Evolutionary conservation across 2,329 filamentous ascomycete species (phyloP).

Genomic region (Phaeophleospora eucalypticola): DNA sequence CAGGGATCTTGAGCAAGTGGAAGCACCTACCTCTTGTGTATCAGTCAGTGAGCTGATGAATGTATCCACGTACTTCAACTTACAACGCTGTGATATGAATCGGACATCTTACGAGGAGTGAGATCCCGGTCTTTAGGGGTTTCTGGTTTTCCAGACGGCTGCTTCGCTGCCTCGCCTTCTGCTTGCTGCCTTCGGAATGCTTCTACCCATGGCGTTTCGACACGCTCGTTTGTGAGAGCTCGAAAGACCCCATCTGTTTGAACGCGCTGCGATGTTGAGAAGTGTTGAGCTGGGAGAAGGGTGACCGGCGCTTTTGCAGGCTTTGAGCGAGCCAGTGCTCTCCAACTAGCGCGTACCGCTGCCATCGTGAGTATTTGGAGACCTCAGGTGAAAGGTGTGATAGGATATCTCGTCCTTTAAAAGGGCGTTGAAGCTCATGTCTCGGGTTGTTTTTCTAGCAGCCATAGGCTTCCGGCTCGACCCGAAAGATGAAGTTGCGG

Average conservation of each 20-base stretch:
- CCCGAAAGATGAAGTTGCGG: not conserved
- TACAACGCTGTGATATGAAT: conserved; percentile 66
- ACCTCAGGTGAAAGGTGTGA: not conserved
- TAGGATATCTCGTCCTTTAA: too few relatives aligned
- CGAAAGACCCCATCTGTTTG: conserved; percentile 58
- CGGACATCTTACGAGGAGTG: conserved; percentile 64
- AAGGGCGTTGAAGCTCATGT: too few relatives aligned
- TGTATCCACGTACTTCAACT: conserved; percentile 25
- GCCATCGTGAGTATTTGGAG: not conserved
- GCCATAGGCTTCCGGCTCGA: not conserved
- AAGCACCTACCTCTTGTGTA: conserved; percentile 48
- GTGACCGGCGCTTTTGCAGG: not conserved
- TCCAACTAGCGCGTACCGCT: not conserved
- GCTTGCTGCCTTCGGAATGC: conserved; percentile 54
- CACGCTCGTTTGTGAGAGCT: conserved; percentile 55
- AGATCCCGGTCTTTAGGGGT: conserved; percentile 51
- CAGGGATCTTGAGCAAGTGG: conserved; percentile 70
- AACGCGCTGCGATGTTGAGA: conserved; percentile 17
- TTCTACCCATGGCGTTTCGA: conserved; percentile 66
- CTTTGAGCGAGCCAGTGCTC: not conserved
- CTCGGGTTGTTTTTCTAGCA: not conserved
- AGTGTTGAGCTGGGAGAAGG: conserved; percentile 7
- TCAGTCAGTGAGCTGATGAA: conserved; percentile 24
- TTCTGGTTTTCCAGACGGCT: conserved; percentile 32
- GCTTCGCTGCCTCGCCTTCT: conserved; percentile 30